phyloP scores from a whole-genome alignment of 108 stramenopile species.

The Cyclotella baltica region DNA sequence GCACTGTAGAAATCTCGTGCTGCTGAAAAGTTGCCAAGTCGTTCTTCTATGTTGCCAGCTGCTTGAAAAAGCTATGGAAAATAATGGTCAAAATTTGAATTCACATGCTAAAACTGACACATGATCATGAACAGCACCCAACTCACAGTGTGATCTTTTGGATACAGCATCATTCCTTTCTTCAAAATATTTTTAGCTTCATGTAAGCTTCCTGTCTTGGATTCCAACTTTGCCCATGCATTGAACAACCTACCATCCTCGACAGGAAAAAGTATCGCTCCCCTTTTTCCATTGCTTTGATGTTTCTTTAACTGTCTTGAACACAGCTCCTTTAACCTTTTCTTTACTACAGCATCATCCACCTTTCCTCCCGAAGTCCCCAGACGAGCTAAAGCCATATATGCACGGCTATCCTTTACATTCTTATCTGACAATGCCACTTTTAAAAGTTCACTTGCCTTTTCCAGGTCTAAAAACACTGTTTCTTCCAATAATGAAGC shows the following conservation, averaged over 20 bases:
- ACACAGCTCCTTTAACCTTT: slow-evolving; percentile 42
- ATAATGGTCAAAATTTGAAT: background rate
- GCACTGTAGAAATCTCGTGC: slow-evolving; percentile 73
- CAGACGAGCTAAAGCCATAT: slow-evolving; percentile 80
- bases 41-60: slow-evolving; percentile 87
- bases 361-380: slow-evolving; percentile 55
- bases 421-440: slow-evolving; percentile 39
- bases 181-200: slow-evolving; percentile 69
- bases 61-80: slow-evolving; percentile 61
- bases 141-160: slow-evolving; percentile 67
- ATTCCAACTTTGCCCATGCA: slow-evolving; percentile 83
- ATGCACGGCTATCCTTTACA: slow-evolving; percentile 66
- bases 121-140: background rate
- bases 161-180: slow-evolving; percentile 69
- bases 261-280: slow-evolving; percentile 25
- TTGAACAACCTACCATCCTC: slow-evolving; percentile 85
- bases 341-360: slow-evolving; percentile 44
- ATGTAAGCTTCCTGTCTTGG: slow-evolving; percentile 55
- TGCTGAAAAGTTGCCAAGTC: slow-evolving; percentile 67
- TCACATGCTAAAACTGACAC: background rate
- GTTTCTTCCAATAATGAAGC: slow-evolving; percentile 81
- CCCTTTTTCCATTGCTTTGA: slow-evolving; percentile 30
- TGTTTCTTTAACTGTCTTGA: slow-evolving; percentile 35
- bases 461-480: slow-evolving; percentile 58
- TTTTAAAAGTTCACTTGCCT: slow-evolving; percentile 64